These are phyloP conservation scores for Populus tomentosa DNA, from an alignment of 441 rosid genomes.

Conservation along the genomic window DNA sequence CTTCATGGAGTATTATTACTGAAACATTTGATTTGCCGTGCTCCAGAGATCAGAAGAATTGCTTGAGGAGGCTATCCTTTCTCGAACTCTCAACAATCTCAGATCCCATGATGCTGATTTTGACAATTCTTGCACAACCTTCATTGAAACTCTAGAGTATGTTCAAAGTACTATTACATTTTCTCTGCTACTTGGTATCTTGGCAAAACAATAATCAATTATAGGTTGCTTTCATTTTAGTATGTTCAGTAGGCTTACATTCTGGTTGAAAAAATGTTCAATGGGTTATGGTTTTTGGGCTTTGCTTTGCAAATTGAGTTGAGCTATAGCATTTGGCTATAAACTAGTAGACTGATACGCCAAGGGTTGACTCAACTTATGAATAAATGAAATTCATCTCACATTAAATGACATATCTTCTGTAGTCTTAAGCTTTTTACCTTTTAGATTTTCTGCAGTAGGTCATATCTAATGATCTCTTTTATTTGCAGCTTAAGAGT, in stretches of 20 bases:
- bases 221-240: neutral
- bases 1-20: constrained; percentile 4
- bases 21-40: constrained; percentile 18
- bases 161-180: constrained; percentile 4
- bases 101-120: constrained; percentile 27
- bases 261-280: neutral
- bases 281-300: neutral
- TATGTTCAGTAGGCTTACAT: neutral
- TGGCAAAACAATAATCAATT: neutral
- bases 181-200: neutral
- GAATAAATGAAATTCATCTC: neutral
- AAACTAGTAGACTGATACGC: neutral
- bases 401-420: neutral
- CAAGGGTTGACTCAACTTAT: neutral
- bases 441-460: neutral
- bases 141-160: constrained; percentile 82
- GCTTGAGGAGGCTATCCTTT: constrained; percentile 87
- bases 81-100: constrained; percentile 67
- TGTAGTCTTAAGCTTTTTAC: neutral
- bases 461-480: neutral
- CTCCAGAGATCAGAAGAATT: constrained; percentile 92
- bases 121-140: constrained; percentile 51
- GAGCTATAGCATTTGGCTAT: neutral
- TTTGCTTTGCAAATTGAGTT: neutral
- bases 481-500: constrained; percentile 59